Evolutionary conservation across 2,329 filamentous ascomycete genomes (phyloP), one percentile per base, ranked within the genome.

Genomic region (Ceratocystiopsis minuta): DNA sequence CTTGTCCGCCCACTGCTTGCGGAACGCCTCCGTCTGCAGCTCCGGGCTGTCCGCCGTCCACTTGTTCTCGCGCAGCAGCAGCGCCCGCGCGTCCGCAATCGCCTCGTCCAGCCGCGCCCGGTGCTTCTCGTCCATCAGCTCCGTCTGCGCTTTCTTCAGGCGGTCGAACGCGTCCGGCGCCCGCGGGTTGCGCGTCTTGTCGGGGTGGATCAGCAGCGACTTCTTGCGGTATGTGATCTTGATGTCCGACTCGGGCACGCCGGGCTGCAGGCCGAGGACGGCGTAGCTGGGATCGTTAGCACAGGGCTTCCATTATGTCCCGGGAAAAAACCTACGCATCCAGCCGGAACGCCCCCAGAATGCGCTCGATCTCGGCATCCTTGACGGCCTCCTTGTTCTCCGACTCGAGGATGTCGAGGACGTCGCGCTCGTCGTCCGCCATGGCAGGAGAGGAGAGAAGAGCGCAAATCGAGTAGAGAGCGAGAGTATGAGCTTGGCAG

Each of bases 141-240:
- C 75, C 2, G 78, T 81, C 56, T 96, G 86, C 0, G 90, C 90
- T 62, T 96, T 95, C 55, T 94, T 94, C 24, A 98, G 72, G 11
- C 88, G 78, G 62, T 98, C 90, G 57, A 98, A 98, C 50, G 90
- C 90, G 54, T 96, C 90, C 4, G 90, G 88, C 0, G 90, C 90
- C 39, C 69, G 73, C 0, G 85, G 80, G 56, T 98, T 96, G 55
- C 78, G 78, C 43, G 90, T 95, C 61, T 98, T 98, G 67, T 98
- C 90, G 7, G 90, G 90, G 66, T 98, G 90, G 65, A 98, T 96
- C 39, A 98, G 77, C 44, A 98, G 78, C n/a, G 90, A 98, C 62
- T 95, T 96, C 54, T 85, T 87, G 67, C 90, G 87, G 65, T 96
- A 98, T 51, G 75, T 74, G 52, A 79, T 67, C 63, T 95, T 96